A percentile compares a stretch with the other conserved stretches of the same genome.
These are phyloP conservation scores for Linnemannia hyalina DNA, from an alignment of 192 early-diverging fungal species.

Conservation along the genomic window DNA sequence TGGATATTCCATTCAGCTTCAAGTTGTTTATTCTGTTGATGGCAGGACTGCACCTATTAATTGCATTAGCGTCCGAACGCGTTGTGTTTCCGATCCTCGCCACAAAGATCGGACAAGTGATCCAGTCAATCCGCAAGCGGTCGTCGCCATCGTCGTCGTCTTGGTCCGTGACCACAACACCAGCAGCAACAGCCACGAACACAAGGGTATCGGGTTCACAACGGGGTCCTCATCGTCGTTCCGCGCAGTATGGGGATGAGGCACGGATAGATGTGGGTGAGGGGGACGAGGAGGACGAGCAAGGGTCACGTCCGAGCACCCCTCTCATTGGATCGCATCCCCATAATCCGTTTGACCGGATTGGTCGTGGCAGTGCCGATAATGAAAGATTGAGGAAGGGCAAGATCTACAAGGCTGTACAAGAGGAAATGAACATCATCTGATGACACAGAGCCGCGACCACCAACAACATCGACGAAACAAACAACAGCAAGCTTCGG, in stretches of 20 bases:
- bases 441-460: background rate
- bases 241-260: conserved; percentile 2
- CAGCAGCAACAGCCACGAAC: background rate
- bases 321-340: background rate
- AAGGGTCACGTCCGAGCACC: background rate
- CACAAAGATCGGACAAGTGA: conserved; percentile 24
- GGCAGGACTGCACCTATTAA: conserved; percentile 69
- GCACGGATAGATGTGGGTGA: conserved; percentile 11
- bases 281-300: background rate
- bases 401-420: conserved; percentile 46
- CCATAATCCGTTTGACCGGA: background rate
- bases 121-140: conserved; percentile 10
- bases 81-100: conserved; percentile 56
- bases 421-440: conserved; percentile 17
- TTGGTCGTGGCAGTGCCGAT: background rate
- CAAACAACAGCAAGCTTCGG: background rate
- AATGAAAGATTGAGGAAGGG: background rate
- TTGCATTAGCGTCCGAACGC: conserved; percentile 57
- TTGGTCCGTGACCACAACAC: background rate
- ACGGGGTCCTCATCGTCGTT: background rate
- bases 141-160: background rate
- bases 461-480: background rate
- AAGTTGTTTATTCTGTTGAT: conserved; percentile 69
- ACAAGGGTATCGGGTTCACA: background rate
- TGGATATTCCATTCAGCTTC: conserved; percentile 66